Base-by-base conservation (phyloP, 768 basidiomycete species). In the Naematelia encephala region DNA sequence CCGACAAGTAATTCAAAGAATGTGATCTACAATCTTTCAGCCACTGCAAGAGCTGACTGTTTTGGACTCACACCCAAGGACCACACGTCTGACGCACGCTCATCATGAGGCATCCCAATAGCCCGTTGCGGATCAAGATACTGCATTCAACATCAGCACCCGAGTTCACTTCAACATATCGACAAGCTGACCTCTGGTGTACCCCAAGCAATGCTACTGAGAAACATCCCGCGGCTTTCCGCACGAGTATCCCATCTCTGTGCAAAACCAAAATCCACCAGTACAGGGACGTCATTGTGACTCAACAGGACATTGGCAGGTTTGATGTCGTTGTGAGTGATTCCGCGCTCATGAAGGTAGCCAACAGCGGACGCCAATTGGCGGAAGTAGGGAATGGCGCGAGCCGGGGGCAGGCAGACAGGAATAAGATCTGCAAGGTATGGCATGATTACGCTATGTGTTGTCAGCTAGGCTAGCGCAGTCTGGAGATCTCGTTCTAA, bases 241-340 rank as follows among this genome's bases (percentile, higher is more conserved):
- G 39, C 56, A 71, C 89, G 89, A 0, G 89, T 84, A n/a, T 71
- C 63, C 72, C 92, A 92, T 64, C 84, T 85, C 70, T 94, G 89
- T 1, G 94, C 91, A 67, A 98, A 99, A 1, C 96, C 94, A 69
- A 96, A 99, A 77, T 98, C 96, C 34, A 96, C 88, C 2, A 98
- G 83, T 2, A 96, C 88, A 0, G 78, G 80, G 1, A 71, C 51
- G 68, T 87, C 86, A 63, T 86, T 82, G 55, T 79, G 78, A 0
- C 89, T 88, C 47, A 99, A 81, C 1, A 99, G 82, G 66, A 99
- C 91, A 71, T 99, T 99, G 14, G 91, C 90, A 0, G 91, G 91
- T 68, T 90, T 93, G 63, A 77, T 73, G 49, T 77, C 75, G 60
- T 75, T 75, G 54, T 77, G 75, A 2, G 75, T 73, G 57, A 78